These are phyloP conservation scores for Tremella mesenterica DNA, from an alignment of 768 basidiomycete species.

Conservation along the genomic window DNA sequence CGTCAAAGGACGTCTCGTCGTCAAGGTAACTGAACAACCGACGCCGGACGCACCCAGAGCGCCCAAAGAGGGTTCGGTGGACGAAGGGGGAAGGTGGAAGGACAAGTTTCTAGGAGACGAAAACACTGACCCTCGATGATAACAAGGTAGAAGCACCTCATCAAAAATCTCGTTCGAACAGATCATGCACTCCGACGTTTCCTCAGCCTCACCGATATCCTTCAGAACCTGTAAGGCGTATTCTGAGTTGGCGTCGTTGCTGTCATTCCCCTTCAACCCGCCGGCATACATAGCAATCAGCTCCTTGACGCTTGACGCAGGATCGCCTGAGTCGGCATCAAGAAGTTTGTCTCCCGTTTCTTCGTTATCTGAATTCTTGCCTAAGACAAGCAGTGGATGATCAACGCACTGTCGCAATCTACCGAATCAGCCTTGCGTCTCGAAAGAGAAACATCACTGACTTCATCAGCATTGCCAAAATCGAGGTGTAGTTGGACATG, in stretches of 20 bases:
- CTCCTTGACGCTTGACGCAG: constrained; percentile 23
- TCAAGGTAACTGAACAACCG: no score
- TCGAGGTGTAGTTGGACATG: constrained; percentile 54
- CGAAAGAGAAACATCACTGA: constrained; percentile 41
- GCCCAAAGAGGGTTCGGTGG: not conserved
- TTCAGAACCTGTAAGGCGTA: constrained; percentile 52
- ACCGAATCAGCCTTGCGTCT: not conserved
- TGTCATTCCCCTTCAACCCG: constrained; percentile 33
- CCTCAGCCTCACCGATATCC: constrained; percentile 31
- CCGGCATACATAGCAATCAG: constrained; percentile 39
- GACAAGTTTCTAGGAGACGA: no score
- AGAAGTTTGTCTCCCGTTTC: constrained; percentile 43
- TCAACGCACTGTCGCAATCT: constrained; percentile 86
- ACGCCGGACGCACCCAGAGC: no score
- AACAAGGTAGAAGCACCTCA: constrained; percentile 49
- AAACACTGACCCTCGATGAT: constrained; percentile 32
- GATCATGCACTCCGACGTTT: constrained; percentile 43
- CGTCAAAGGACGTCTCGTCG: no score
- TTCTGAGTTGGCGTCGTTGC: constrained; percentile 13
- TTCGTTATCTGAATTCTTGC: constrained; percentile 46
- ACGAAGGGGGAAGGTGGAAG: no score
- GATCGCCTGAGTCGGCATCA: constrained; percentile 20
- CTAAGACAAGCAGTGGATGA: constrained; percentile 74
- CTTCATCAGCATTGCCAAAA: constrained; percentile 89
- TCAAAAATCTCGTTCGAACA: constrained; percentile 49